Conservation (phyloP, 306 rosid species). For the Coriaria nepalensis region DNA sequence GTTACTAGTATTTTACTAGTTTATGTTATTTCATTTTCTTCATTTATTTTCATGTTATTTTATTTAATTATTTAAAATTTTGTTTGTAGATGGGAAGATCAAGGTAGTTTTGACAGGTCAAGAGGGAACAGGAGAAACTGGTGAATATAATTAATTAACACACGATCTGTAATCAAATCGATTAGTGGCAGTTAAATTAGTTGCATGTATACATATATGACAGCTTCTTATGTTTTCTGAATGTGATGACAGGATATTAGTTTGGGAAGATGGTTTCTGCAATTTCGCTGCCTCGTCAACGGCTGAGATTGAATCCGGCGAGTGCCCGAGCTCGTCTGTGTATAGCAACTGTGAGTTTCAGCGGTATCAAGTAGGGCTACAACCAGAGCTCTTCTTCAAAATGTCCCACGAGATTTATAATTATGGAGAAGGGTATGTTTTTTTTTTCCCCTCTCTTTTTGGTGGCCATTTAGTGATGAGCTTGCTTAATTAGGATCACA, state of each 20-base stretch:
- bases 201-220: conserved; percentile 3
- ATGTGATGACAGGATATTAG: conserved; percentile 63
- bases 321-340: conserved; percentile 42
- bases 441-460: conserved; percentile 1
- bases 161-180: not conserved
- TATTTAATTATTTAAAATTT: not conserved
- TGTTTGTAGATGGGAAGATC: conserved; percentile 83
- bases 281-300: conserved; percentile 72
- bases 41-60: not conserved
- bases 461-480: too few species aligned
- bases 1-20: not conserved
- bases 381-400: conserved; percentile 97
- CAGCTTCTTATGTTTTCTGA: not conserved
- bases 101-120: conserved; percentile 85
- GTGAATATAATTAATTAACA: conserved; percentile 17
- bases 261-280: conserved; percentile 99
- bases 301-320: conserved; percentile 44
- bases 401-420: conserved; percentile 99
- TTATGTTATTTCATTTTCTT: not conserved
- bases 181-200: not conserved
- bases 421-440: conserved; percentile 81
- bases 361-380: conserved; percentile 56
- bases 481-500: too few species aligned
- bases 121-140: conserved; percentile 98
- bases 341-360: conserved; percentile 61